phyloP scores from a whole-genome alignment of 1,139 yeast genomes.

The Geotrichum fermentans region DNA sequence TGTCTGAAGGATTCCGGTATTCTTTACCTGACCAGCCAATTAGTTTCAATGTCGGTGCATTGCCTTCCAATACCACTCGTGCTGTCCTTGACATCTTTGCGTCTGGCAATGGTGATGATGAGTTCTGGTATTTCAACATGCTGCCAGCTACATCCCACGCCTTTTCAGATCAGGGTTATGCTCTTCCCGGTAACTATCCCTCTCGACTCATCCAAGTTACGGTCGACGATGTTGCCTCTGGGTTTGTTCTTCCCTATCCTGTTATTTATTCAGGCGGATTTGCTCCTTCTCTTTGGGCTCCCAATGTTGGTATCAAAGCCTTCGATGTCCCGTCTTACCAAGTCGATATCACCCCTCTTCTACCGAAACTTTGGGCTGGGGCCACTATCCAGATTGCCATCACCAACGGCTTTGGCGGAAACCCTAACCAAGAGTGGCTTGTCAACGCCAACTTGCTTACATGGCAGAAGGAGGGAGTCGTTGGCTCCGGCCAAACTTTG shows the following conservation, averaged over 20 bases:
- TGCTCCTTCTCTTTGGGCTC: conserved; percentile 73
- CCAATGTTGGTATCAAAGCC: conserved; percentile 67
- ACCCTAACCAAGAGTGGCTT: conserved; percentile 51
- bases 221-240: conserved; percentile 36
- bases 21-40: conserved; percentile 28
- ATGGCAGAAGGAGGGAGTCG: conserved; percentile 46
- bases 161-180: conserved; percentile 36
- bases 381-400: conserved; percentile 37
- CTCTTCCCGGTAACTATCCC: conserved; percentile 42
- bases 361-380: conserved; percentile 57
- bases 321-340: conserved; percentile 65
- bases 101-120: conserved; percentile 75
- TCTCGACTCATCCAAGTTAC: conserved; percentile 37
- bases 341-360: conserved; percentile 60
- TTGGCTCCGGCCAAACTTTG: conserved; percentile 29
- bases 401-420: conserved; percentile 53
- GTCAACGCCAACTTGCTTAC: conserved; percentile 59
- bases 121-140: conserved; percentile 74
- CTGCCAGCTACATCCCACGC: conserved; percentile 45
- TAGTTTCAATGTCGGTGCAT: conserved; percentile 36
- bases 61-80: conserved; percentile 56
- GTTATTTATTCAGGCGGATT: conserved; percentile 74
- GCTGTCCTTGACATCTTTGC: conserved; percentile 57
- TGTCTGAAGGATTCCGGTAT: conserved; percentile 14
- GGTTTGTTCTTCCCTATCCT: conserved; percentile 39